phyloP scores from a whole-genome alignment of 805 yeast species.

The Saitoella complicata region DNA sequence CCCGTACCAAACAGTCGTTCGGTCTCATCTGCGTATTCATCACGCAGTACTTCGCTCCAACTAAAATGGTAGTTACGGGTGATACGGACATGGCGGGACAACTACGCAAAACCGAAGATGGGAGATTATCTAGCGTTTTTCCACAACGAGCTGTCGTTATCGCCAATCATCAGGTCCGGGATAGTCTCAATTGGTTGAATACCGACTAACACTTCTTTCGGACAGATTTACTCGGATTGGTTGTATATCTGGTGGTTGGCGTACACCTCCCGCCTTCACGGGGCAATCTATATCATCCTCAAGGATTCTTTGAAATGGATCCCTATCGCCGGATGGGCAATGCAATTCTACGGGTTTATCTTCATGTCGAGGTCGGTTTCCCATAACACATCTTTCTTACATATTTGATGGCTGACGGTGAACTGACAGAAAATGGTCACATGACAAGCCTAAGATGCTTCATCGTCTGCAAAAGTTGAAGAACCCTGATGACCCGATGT shows the following conservation, averaged over 20 bases:
- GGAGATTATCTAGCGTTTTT: constrained; percentile 20
- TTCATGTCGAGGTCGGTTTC: constrained; percentile 22
- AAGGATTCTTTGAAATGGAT: constrained; percentile 55
- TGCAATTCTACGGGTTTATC: constrained; percentile 61
- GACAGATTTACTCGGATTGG: constrained; percentile 64
- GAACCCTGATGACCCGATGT: constrained; percentile 37
- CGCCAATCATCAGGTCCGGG: constrained; percentile 69
- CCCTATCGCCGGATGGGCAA: constrained; percentile 75
- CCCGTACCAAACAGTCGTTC: constrained; percentile 21
- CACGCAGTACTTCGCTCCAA: constrained; percentile 19
- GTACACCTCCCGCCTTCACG: constrained; percentile 49
- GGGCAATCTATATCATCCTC: constrained; percentile 53
- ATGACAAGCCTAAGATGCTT: constrained; percentile 45
- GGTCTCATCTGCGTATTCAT: constrained; percentile 17
- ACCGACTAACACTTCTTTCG: too few species aligned
- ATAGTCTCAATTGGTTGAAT: too few species aligned
- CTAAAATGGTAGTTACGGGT: constrained; percentile 16
- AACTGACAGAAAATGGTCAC: constrained; percentile 71
- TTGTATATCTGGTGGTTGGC: constrained; percentile 73
- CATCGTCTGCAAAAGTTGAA: constrained; percentile 38
- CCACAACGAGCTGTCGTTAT: constrained; percentile 45
- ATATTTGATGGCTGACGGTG: constrained; percentile 1
- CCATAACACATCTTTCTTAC: not conserved
- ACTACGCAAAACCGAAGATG: constrained; percentile 11
- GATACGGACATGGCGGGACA: constrained; percentile 17